Evolutionary conservation across 768 basidiomycete genomes (phyloP).

Genomic region (Suillus paluster): DNA sequence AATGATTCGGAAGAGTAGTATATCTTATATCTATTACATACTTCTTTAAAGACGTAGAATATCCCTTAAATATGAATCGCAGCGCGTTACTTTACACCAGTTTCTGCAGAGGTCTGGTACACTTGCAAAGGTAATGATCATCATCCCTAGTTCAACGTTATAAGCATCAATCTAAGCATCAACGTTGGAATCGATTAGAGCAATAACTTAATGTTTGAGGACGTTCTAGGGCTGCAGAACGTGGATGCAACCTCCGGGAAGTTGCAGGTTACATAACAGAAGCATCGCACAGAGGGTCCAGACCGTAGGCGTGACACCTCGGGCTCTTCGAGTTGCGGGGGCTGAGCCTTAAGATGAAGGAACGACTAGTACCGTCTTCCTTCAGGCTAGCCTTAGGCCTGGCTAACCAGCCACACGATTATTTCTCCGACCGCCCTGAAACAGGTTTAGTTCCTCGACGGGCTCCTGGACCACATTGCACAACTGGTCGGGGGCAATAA

Average conservation of each 20-base stretch:
- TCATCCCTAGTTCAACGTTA: background rate
- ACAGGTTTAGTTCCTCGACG: background rate
- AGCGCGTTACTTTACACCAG: background rate
- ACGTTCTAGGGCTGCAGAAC: too few relatives aligned
- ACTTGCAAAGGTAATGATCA: background rate
- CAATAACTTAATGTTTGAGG: background rate
- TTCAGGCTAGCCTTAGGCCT: background rate
- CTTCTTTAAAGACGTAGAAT: background rate
- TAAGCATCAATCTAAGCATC: too few relatives aligned
- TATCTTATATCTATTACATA: background rate
- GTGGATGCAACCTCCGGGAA: too few relatives aligned
- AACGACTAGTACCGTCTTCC: background rate
- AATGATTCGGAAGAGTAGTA: background rate
- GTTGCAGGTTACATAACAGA: too few relatives aligned
- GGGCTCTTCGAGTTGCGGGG: background rate
- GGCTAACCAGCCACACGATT: too few relatives aligned
- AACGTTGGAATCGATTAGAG: too few relatives aligned
- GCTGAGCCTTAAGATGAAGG: background rate
- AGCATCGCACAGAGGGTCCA: too few relatives aligned
- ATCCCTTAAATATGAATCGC: background rate
- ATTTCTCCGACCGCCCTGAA: background rate
- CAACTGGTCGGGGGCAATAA: background rate
- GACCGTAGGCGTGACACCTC: background rate
- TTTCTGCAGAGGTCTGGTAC: background rate
- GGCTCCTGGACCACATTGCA: background rate